These are phyloP conservation scores for Botrytis deweyae DNA, from an alignment of 2,329 filamentous ascomycete genomes.

Conservation along the genomic window DNA sequence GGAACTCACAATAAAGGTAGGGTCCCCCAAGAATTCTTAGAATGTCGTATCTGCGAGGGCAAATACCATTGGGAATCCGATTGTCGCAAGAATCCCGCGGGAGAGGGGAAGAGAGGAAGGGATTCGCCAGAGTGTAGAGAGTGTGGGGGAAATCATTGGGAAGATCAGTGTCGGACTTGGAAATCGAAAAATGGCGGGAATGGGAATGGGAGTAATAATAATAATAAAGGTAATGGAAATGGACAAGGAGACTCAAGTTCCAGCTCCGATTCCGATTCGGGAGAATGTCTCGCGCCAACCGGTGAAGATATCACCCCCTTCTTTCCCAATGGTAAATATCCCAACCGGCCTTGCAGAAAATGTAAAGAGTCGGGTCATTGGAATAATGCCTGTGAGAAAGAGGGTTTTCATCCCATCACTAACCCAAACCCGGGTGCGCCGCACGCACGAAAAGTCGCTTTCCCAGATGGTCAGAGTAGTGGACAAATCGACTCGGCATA, in stretches of 20 bases:
- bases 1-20: background rate
- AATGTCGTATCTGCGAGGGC: conserved; percentile 9
- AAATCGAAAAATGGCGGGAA: background rate
- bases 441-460: background rate
- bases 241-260: background rate
- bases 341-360: background rate
- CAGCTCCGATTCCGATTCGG: background rate
- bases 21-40: background rate
- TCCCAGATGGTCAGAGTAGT: background rate
- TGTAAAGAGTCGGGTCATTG: background rate
- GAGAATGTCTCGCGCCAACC: background rate
- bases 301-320: background rate
- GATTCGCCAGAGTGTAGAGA: background rate
- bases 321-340: conserved; percentile 7
- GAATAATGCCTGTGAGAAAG: conserved; percentile 8
- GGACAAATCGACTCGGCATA: background rate
- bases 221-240: too few relatives aligned
- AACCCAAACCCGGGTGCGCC: conserved; percentile 9
- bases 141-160: conserved; percentile 15
- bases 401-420: background rate
- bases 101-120: background rate
- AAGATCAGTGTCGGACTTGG: conserved; percentile 13
- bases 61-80: conserved; percentile 14
- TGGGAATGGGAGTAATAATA: background rate
- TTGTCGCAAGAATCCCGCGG: background rate